Evolutionary conservation across 2,329 filamentous ascomycete genomes (phyloP).

Genomic region (Microcyclospora tardicrescens): DNA sequence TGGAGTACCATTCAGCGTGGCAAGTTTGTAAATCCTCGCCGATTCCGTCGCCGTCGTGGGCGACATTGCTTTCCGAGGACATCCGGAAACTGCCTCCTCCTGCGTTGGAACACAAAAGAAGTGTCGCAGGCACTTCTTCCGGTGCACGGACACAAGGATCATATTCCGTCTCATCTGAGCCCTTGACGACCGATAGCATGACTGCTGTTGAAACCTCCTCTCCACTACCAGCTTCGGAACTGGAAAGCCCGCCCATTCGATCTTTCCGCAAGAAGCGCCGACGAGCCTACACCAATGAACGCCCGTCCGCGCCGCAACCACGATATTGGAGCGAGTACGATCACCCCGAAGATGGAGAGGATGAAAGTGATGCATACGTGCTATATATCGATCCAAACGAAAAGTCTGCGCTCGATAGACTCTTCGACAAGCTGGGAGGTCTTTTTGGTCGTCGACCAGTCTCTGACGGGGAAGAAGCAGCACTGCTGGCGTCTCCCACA

Average conservation of each 20-base stretch:
- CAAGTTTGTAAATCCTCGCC: conserved; percentile 31
- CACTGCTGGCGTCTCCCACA: not conserved
- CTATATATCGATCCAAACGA: conserved; percentile 64
- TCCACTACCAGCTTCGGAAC: conserved; percentile 24
- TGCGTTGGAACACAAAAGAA: conserved; percentile 10
- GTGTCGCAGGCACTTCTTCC: conserved; percentile 6
- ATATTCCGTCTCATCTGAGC: conserved; percentile 25
- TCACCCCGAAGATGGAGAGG: conserved; percentile 53
- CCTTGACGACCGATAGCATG: conserved; percentile 21
- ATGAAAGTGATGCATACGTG: conserved; percentile 41
- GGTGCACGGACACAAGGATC: conserved; percentile 17
- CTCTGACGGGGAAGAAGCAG: not conserved
- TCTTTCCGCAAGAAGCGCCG: conserved; percentile 32
- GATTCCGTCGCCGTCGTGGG: conserved; percentile 37
- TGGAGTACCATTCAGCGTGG: conserved; percentile 42
- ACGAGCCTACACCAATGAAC: conserved; percentile 18
- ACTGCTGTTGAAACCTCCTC: conserved; percentile 21
- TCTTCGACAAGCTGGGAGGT: conserved; percentile 38
- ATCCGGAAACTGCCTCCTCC: conserved; percentile 40
- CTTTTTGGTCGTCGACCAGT: conserved; percentile 18
- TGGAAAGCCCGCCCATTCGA: conserved; percentile 27
- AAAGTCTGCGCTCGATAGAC: conserved; percentile 50
- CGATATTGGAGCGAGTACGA: conserved; percentile 82
- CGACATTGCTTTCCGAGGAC: conserved; percentile 34
- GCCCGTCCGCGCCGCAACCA: conserved; percentile 16